phyloP scores from a whole-genome alignment of 768 basidiomycete species.

The Phylloporus sp. region DNA sequence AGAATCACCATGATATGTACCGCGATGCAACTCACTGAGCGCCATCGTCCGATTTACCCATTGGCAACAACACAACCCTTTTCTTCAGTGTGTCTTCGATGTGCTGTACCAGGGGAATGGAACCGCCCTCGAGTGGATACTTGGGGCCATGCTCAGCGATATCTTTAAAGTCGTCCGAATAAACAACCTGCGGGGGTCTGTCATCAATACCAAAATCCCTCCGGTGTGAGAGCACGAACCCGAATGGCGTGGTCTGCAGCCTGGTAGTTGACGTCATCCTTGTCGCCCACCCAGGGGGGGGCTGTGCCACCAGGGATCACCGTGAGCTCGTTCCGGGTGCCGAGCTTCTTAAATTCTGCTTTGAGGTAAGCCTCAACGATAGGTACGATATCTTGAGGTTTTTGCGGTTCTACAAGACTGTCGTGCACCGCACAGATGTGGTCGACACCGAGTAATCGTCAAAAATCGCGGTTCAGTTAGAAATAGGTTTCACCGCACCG shows the following conservation, averaged over 20 bases:
- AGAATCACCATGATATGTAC: background rate
- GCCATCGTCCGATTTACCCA: slow-evolving; percentile 90
- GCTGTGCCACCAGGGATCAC: background rate
- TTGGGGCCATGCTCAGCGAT: slow-evolving; percentile 24
- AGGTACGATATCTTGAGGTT: slow-evolving; percentile 51
- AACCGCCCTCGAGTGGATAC: slow-evolving; percentile 80
- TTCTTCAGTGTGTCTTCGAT: slow-evolving; percentile 81
- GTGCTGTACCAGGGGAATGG: slow-evolving; percentile 75
- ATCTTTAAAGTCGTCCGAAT: background rate
- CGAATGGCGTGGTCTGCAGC: background rate
- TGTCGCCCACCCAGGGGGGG: background rate
- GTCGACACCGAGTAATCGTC: background rate
- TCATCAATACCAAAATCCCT: background rate
- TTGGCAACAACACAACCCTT: slow-evolving; percentile 81
- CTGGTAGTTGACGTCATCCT: background rate
- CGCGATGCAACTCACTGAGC: slow-evolving; percentile 56
- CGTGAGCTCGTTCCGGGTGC: slow-evolving; percentile 60
- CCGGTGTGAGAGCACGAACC: background rate
- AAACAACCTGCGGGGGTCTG: background rate
- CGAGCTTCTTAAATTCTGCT: slow-evolving; percentile 73
- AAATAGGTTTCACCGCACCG: slow-evolving; percentile 30
- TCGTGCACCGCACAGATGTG: background rate
- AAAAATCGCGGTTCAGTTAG: background rate
- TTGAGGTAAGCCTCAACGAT: slow-evolving; percentile 65
- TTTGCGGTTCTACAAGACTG: slow-evolving; percentile 76